Conservation (phyloP, 2,329 filamentous ascomycete genomes). For the Aspergillus sp. region DNA sequence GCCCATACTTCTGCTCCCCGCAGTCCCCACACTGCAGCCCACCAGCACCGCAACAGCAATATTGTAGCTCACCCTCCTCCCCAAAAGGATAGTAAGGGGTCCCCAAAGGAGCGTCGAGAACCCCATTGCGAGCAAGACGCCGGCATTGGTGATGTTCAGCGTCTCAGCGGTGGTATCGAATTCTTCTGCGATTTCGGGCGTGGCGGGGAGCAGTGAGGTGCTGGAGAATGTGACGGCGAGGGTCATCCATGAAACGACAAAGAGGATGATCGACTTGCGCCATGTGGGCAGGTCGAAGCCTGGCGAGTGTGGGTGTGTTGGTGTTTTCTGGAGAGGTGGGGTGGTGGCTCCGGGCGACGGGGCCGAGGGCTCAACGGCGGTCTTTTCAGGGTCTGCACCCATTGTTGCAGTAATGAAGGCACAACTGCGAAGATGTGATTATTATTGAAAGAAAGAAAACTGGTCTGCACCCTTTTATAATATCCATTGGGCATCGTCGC, state of each 20-base stretch:
- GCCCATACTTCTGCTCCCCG: slow-evolving; percentile 29
- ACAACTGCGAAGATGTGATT: neutral
- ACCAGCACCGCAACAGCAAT: slow-evolving; percentile 34
- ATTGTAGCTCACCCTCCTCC: slow-evolving; percentile 33
- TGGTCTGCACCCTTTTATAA: neutral
- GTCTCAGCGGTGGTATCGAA: slow-evolving; percentile 36
- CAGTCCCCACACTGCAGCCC: slow-evolving; percentile 33
- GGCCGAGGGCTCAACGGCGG: neutral
- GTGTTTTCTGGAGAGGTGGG: slow-evolving; percentile 9
- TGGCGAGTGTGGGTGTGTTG: neutral
- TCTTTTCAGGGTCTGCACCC: slow-evolving; percentile 18
- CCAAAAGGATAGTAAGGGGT: slow-evolving; percentile 30
- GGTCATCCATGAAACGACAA: slow-evolving; percentile 44
- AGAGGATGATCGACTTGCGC: slow-evolving; percentile 44
- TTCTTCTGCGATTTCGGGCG: slow-evolving; percentile 40
- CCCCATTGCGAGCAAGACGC: slow-evolving; percentile 40
- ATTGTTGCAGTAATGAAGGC: slow-evolving; percentile 9
- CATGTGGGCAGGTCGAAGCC: slow-evolving; percentile 32
- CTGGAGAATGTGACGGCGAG: slow-evolving; percentile 44
- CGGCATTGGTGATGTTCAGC: slow-evolving; percentile 39
- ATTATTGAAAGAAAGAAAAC: neutral
- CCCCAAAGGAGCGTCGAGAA: slow-evolving; percentile 39
- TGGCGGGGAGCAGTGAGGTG: slow-evolving; percentile 42
- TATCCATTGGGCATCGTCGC: neutral
- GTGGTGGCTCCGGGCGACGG: neutral